Evolutionary conservation across 208 protist genomes (phyloP).

Genomic region (Acanthamoeba healyi): DNA sequence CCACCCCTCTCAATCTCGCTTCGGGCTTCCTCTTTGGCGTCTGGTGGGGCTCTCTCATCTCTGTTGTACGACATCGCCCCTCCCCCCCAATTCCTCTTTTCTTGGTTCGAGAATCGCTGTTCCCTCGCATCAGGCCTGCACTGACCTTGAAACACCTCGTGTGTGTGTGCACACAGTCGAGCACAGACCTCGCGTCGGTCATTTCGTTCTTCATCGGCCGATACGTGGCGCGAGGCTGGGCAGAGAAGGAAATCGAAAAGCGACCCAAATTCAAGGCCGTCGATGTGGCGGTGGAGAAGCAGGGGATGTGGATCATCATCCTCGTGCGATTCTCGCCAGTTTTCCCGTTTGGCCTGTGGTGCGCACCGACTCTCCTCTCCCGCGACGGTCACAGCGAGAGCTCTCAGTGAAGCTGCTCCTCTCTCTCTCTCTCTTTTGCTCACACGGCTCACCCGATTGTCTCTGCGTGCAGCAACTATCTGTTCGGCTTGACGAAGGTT

Average conservation of each 20-base stretch:
- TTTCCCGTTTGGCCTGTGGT: conserved; percentile 63
- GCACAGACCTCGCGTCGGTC: background rate
- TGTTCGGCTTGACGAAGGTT: conserved; percentile 55
- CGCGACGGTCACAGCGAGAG: background rate
- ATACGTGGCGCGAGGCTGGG: conserved; percentile 49
- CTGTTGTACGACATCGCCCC: background rate
- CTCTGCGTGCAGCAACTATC: background rate
- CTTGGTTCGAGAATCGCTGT: background rate
- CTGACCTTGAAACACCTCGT: too few relatives aligned
- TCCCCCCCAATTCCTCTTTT: background rate
- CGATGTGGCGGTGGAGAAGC: conserved; percentile 30
- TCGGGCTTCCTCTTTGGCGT: conserved; percentile 47
- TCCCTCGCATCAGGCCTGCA: background rate
- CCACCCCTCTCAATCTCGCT: conserved; percentile 52
- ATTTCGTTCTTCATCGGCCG: conserved; percentile 65
- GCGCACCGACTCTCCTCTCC: background rate
- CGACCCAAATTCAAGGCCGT: conserved; percentile 61
- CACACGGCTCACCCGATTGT: background rate
- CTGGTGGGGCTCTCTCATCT: conserved; percentile 40
- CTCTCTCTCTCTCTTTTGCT: conserved; percentile 40
- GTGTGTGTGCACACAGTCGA: conserved; percentile 24
- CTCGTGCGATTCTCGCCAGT: conserved; percentile 61
- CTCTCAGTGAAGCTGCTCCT: background rate
- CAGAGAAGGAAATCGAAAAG: conserved; percentile 31
- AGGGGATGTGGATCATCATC: conserved; percentile 58